phyloP scores from a whole-genome alignment of 805 yeast species.

The Starmerella vaccinii region DNA sequence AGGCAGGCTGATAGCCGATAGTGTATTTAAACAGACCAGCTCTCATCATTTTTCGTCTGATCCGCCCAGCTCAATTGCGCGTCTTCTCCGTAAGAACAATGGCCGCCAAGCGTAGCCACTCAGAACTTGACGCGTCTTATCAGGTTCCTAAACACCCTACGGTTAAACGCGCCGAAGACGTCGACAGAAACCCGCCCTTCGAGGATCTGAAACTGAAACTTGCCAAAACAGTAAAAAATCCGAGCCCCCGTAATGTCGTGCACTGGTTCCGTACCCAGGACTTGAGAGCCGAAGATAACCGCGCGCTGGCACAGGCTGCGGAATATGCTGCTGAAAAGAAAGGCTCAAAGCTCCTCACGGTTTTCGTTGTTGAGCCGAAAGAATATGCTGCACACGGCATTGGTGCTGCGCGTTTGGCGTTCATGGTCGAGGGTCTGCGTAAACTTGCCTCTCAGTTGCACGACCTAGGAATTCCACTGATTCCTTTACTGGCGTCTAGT shows the following conservation, averaged over 20 bases:
- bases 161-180: slow-evolving; percentile 16
- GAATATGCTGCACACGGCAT: slow-evolving; percentile 38
- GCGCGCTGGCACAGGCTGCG: slow-evolving; percentile 34
- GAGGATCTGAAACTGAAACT: slow-evolving; percentile 11
- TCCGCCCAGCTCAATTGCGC: too few species aligned
- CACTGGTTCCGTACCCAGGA: slow-evolving; percentile 42
- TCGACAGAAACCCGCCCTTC: slow-evolving; percentile 19
- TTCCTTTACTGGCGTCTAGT: slow-evolving; percentile 1
- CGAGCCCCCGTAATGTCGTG: slow-evolving; percentile 23
- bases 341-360: slow-evolving; percentile 29
- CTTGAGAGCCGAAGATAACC: slow-evolving; percentile 39
- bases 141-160: slow-evolving; percentile 15
- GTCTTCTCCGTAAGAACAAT: neutral
- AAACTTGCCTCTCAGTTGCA: slow-evolving; percentile 30
- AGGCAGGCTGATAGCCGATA: too few species aligned
- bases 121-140: neutral
- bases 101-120: neutral
- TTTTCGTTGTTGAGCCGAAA: slow-evolving; percentile 37
- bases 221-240: neutral
- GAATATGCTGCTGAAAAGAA: slow-evolving; percentile 31
- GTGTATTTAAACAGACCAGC: too few species aligned
- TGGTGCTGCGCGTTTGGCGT: slow-evolving; percentile 37
- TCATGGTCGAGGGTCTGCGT: slow-evolving; percentile 32
- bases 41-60: too few species aligned
- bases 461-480: slow-evolving; percentile 33